These are phyloP conservation scores for Fonsecaea multimorphosa DNA, from an alignment of 2,329 filamentous ascomycete genomes.

Conservation along the genomic window DNA sequence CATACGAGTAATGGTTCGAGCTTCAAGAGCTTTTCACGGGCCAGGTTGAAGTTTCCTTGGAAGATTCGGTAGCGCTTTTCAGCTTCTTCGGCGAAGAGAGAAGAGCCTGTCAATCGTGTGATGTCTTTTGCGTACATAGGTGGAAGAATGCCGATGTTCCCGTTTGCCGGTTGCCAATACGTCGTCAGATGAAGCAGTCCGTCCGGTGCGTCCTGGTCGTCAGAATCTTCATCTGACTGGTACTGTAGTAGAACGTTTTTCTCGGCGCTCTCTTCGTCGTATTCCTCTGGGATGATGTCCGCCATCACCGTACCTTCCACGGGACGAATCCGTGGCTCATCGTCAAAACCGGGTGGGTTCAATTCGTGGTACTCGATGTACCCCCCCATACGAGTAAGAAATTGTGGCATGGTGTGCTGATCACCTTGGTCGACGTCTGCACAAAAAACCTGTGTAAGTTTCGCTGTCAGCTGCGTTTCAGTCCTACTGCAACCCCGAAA, in stretches of 20 bases:
- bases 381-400: conserved; percentile 28
- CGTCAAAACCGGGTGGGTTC: conserved; percentile 21
- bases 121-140: conserved; percentile 34
- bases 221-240: conserved; percentile 32
- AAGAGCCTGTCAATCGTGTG: conserved; percentile 29
- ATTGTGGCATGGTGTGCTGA: conserved; percentile 19
- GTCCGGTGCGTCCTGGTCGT: conserved; percentile 30
- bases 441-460: conserved; percentile 26
- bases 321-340: conserved; percentile 29
- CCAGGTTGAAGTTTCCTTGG: conserved; percentile 32
- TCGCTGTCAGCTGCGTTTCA: conserved; percentile 19
- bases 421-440: conserved; percentile 32
- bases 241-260: conserved; percentile 27
- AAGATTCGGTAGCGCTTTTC: conserved; percentile 34
- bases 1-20: conserved; percentile 38
- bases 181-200: conserved; percentile 29
- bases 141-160: conserved; percentile 35
- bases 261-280: not conserved
- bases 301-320: conserved; percentile 28
- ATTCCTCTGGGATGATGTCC: conserved; percentile 26
- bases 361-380: conserved; percentile 30
- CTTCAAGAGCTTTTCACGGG: conserved; percentile 34
- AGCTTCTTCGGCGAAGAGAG: conserved; percentile 33
- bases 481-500: not conserved
- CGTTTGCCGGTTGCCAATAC: conserved; percentile 35